phyloP scores from a whole-genome alignment of 164 flowering plant species.

The Aristolochia contorta region DNA sequence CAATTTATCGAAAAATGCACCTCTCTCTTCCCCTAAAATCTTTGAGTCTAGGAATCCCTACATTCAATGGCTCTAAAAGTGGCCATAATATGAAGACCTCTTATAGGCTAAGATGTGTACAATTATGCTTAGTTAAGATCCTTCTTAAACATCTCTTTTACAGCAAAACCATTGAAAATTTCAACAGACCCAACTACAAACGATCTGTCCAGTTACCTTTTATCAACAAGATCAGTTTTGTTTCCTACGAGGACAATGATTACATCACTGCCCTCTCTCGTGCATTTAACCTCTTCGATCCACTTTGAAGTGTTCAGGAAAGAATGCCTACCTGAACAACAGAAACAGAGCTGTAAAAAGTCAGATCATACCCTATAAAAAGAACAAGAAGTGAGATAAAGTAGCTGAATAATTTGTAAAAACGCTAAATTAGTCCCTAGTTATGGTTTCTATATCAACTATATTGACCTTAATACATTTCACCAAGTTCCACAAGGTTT shows the following conservation, averaged over 20 bases:
- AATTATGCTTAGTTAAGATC: too few species aligned
- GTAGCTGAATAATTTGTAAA: background rate
- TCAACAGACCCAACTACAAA: too few species aligned
- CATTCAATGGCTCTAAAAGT: too few species aligned
- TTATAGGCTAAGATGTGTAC: too few species aligned
- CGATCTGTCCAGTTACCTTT: slow-evolving; percentile 33
- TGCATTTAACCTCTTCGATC: slow-evolving; percentile 83
- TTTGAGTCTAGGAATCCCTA: too few species aligned
- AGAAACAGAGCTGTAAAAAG: background rate
- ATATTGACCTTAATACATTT: background rate
- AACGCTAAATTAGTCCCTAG: background rate
- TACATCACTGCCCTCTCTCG: slow-evolving; percentile 81
- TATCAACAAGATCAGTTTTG: slow-evolving; percentile 93
- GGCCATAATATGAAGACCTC: too few species aligned
- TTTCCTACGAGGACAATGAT: slow-evolving; percentile 88
- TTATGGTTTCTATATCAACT: background rate
- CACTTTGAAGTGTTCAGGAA: slow-evolving; percentile 74
- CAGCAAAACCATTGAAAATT: too few species aligned
- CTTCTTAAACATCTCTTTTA: too few species aligned
- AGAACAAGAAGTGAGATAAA: background rate
- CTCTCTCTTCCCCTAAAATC: too few species aligned
- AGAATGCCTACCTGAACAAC: slow-evolving; percentile 24
- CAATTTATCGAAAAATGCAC: too few species aligned
- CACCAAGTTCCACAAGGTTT: background rate
- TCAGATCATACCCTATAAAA: background rate